A percentile compares a stretch with the other conserved stretches of the same genome.
phyloP scores from a whole-genome alignment of 2,329 filamentous ascomycete genomes.

The Calcarisporium arbuscula region DNA sequence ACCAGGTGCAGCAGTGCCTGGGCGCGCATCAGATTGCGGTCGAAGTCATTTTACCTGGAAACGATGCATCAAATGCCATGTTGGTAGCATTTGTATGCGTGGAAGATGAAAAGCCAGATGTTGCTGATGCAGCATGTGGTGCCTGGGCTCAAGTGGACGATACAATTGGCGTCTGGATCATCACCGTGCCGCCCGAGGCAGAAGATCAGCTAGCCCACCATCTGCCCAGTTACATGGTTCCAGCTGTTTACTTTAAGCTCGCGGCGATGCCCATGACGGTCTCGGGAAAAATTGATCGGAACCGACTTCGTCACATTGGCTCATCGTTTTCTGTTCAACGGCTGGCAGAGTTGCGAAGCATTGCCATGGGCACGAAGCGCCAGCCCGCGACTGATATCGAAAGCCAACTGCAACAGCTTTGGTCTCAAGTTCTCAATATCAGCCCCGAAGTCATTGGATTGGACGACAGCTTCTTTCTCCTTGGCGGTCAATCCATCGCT shows the following conservation, averaged over 20 bases:
- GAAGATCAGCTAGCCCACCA: neutral
- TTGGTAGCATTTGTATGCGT: too few relatives aligned
- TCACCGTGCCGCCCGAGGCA: neutral
- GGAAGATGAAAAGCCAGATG: too few relatives aligned
- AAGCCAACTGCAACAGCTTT: neutral
- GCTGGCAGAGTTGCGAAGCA: too few relatives aligned
- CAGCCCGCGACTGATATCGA: too few relatives aligned
- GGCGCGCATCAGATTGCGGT: too few relatives aligned
- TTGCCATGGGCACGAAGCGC: too few relatives aligned
- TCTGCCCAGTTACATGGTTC: slow-evolving; percentile 12
- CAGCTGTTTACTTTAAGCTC: slow-evolving; percentile 6
- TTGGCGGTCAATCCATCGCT: slow-evolving; percentile 31
- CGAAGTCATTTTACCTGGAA: too few relatives aligned
- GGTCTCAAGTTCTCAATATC: neutral
- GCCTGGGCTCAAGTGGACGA: too few relatives aligned
- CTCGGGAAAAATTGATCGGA: slow-evolving; percentile 10
- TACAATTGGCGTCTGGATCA: neutral
- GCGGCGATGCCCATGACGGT: slow-evolving; percentile 9
- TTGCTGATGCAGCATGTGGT: too few relatives aligned
- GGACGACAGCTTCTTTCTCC: slow-evolving; percentile 18
- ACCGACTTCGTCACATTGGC: slow-evolving; percentile 2
- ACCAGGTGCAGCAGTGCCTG: too few relatives aligned
- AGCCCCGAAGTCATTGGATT: neutral
- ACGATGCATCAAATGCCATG: too few relatives aligned
- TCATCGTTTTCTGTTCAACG: neutral